Evolutionary conservation across 1,284 basidiomycete species (phyloP).

Genomic region (Wallemia hederae): DNA sequence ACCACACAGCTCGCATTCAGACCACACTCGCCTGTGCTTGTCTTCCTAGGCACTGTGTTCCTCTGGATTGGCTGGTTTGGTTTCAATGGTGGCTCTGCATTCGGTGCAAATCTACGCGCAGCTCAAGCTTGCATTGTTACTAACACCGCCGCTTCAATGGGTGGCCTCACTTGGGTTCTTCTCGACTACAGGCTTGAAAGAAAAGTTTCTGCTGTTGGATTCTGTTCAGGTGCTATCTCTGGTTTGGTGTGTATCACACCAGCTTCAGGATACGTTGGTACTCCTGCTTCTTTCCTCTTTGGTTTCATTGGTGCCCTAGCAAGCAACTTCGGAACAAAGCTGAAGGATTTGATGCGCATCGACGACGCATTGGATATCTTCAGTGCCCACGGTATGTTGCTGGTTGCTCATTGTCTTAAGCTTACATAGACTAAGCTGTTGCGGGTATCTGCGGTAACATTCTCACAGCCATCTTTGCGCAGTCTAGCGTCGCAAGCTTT

Average conservation of each 20-base stretch:
- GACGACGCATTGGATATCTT: constrained; percentile 46
- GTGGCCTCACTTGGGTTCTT: constrained; percentile 81
- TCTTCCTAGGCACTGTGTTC: constrained; percentile 69
- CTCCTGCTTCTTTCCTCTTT: constrained; percentile 43
- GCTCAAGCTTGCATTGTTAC: constrained; percentile 75
- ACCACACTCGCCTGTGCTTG: constrained; percentile 20
- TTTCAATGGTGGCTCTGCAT: constrained; percentile 61
- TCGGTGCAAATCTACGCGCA: constrained; percentile 62
- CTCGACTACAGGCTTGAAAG: constrained; percentile 34
- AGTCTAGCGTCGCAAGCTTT: constrained; percentile 48
- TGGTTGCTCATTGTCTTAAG: neutral
- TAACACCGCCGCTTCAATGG: constrained; percentile 57
- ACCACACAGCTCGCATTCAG: constrained; percentile 33
- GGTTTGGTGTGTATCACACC: constrained; percentile 69
- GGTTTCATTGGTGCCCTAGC: constrained; percentile 54
- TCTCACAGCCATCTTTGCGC: constrained; percentile 64
- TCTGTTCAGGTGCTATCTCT: constrained; percentile 79
- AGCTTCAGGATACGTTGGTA: constrained; percentile 60
- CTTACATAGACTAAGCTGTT: constrained; percentile 15
- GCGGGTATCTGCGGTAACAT: constrained; percentile 70
- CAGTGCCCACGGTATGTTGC: constrained; percentile 39
- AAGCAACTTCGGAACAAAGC: constrained; percentile 80
- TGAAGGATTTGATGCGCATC: constrained; percentile 49
- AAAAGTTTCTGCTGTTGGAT: constrained; percentile 79
- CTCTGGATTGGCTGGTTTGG: constrained; percentile 99